A percentile compares a stretch with the other conserved stretches of the same genome.
Evolutionary conservation across 2,329 filamentous ascomycete genomes (phyloP).

Genomic region (Claviceps spartinae): DNA sequence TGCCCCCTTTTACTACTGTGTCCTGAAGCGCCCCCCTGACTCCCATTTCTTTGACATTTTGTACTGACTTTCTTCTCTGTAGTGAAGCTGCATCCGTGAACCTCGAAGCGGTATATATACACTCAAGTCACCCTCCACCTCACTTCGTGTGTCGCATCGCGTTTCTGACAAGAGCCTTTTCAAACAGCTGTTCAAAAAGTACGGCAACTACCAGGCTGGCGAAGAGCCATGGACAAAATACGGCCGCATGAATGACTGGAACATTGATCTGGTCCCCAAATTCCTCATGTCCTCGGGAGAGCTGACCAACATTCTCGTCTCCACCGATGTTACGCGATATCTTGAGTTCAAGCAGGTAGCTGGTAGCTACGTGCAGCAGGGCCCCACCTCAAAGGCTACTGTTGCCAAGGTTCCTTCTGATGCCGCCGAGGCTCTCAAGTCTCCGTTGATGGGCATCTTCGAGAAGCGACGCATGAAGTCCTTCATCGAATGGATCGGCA

Average conservation of each 20-base stretch:
- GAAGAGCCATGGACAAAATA: constrained; percentile 98
- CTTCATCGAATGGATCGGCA: constrained; percentile 91
- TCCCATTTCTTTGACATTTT: not conserved
- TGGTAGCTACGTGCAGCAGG: constrained; percentile 92
- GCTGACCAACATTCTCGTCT: constrained; percentile 95
- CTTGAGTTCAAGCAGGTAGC: constrained; percentile 91
- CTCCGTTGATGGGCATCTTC: constrained; percentile 90
- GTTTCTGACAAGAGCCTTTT: constrained; percentile 8
- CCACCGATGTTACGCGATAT: constrained; percentile 80
- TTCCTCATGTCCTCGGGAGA: constrained; percentile 97
- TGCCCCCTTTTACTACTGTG: not conserved
- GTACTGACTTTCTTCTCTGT: constrained; percentile 14
- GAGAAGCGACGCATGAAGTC: constrained; percentile 96
- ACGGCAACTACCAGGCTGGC: constrained; percentile 65
- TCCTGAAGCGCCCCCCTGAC: not conserved
- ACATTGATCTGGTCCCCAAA: constrained; percentile 97
- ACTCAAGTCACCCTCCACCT: constrained; percentile 5
- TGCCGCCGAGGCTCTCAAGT: constrained; percentile 77
- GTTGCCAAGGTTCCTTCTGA: constrained; percentile 96
- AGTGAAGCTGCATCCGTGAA: constrained; percentile 91
- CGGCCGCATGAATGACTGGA: constrained; percentile 94
- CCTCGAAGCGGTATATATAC: constrained; percentile 64
- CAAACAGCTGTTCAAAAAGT: constrained; percentile 83
- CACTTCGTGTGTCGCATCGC: constrained; percentile 5
- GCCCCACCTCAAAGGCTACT: constrained; percentile 66